Evolutionary conservation across 2,329 filamentous ascomycete genomes (phyloP).

Genomic region (Colletotrichum costaricense): DNA sequence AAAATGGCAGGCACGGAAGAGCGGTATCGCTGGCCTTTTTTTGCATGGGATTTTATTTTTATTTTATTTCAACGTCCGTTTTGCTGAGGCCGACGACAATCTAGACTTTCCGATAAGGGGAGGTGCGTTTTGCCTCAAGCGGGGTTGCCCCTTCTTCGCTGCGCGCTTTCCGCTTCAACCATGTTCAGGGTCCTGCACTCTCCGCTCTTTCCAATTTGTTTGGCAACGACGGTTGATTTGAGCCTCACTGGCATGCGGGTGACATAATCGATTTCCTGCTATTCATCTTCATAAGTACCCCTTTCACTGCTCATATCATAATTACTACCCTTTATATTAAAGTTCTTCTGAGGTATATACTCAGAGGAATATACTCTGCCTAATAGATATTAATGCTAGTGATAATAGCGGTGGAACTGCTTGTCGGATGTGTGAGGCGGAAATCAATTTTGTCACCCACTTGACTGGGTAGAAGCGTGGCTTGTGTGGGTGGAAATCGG

Average conservation of each 20-base stretch:
- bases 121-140: conserved; percentile 34
- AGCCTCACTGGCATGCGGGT: not conserved
- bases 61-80: conserved; percentile 1
- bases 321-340: too few species aligned
- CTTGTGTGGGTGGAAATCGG: not conserved
- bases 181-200: not conserved
- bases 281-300: too few species aligned
- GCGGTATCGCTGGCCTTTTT: conserved; percentile 27
- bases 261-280: too few species aligned
- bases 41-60: conserved; percentile 7
- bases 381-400: too few species aligned
- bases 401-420: too few species aligned
- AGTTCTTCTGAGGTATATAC: too few species aligned
- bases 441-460: too few species aligned
- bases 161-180: not conserved
- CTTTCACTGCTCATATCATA: too few species aligned
- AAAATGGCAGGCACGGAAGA: conserved; percentile 1
- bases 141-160: conserved; percentile 36
- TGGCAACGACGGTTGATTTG: not conserved
- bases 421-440: too few species aligned
- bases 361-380: too few species aligned
- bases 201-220: not conserved
- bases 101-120: conserved; percentile 36
- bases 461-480: not conserved
- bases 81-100: conserved; percentile 29